Evolutionary conservation across 805 yeast species (phyloP).

Genomic region (Teunomyces tritomae): DNA sequence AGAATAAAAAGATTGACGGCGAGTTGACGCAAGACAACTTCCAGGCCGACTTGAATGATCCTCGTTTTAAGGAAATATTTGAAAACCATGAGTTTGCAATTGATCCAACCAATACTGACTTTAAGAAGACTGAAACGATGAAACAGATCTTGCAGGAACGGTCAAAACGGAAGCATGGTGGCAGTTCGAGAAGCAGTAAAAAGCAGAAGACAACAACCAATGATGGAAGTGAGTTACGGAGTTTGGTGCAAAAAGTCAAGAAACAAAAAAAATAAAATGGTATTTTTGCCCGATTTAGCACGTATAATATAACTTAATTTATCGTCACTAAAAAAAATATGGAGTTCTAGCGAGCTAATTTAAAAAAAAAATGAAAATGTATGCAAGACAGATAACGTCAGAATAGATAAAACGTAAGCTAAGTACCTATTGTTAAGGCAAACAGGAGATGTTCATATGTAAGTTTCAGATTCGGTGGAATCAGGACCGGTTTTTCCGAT

Average conservation of each 20-base stretch:
- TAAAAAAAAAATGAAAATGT: too few species aligned
- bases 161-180: conserved; percentile 43
- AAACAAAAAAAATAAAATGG: conserved; percentile 13
- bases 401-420: too few species aligned
- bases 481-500: too few species aligned
- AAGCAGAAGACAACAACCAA: conserved; percentile 12
- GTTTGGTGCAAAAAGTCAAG: conserved; percentile 52
- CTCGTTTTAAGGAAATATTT: conserved; percentile 79
- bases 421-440: too few species aligned
- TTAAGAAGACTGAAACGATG: conserved; percentile 85
- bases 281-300: background rate
- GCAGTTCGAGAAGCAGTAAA: conserved; percentile 8
- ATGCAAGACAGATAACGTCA: too few species aligned
- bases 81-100: conserved; percentile 89
- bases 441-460: too few species aligned
- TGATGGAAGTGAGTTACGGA: conserved; percentile 12
- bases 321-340: background rate
- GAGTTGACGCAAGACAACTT: conserved; percentile 48
- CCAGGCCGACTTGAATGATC: conserved; percentile 72
- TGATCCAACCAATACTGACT: conserved; percentile 91
- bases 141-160: conserved; percentile 76
- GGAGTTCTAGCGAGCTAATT: too few species aligned
- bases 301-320: background rate
- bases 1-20: conserved; percentile 51
- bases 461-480: too few species aligned